Base-by-base conservation (phyloP, 1,284 basidiomycete species). In the Cutaneotrichosporon cutaneum region DNA sequence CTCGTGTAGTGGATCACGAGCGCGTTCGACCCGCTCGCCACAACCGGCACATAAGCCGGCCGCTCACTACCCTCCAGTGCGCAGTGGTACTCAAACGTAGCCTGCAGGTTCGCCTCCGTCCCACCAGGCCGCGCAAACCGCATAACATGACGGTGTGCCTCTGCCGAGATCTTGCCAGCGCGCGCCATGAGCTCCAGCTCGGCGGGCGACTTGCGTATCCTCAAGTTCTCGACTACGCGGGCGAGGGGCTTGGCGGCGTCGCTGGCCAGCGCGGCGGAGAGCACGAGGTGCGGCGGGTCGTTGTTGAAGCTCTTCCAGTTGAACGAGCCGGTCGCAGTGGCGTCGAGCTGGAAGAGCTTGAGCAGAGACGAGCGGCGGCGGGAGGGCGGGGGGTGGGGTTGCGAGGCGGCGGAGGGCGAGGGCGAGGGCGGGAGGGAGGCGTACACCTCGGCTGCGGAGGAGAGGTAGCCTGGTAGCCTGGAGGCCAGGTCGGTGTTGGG, bases 31-130 rank as follows among this genome's bases (percentile, higher is more conserved):
- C 94, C 94, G 2, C 90, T 92, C 6, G 92, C 94, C 35, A 95
- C 90, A 4, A 97, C 94, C 18, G 94, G 94, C 0, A 97, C 93
- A 73, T 97, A 97, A 13, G 94, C 94, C 51, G 87, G 85, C 47
- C 94, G 84, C 74, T 92, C 88, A 22, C 90, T 84, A 16, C 93
- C 93, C n/a, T 82, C 80, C 51, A 90, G 80, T 5, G 86, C 84
- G 73, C 91, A 94, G 0, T 88, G 68, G 72, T 94, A 95, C 77
- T 94, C 90, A 72, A 97, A 96, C 73, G 92, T 89, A 10, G 92
- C 89, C 0, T 88, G 90, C 4, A 95, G 79, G 27, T 85, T 82
- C 47, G 85, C 83, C 76, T 97, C 94, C 2, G 87, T 86, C 61
- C 87, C 77, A 2, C 88, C 89, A 4, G 87, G 84, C 53, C 83